Evolutionary conservation across 2,329 filamentous ascomycete species (phyloP).

Genomic region (Hortaea sp.): DNA sequence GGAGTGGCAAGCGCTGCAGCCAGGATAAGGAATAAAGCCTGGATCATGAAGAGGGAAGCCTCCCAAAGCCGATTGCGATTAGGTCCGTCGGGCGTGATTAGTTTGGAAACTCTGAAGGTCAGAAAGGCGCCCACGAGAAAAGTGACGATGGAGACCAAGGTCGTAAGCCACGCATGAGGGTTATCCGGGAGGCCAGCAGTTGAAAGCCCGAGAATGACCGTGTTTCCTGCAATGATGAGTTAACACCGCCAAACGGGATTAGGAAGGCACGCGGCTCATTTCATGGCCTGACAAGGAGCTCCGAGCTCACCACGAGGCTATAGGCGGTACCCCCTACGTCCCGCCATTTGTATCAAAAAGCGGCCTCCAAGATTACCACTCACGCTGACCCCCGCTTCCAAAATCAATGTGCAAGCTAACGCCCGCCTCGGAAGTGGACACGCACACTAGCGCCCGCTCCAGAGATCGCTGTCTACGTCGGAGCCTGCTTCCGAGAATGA

Average conservation of each 20-base stretch:
- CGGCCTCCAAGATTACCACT: too few relatives aligned
- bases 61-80: slow-evolving; percentile 24
- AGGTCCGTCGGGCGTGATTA: slow-evolving; percentile 27
- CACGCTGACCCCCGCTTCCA: too few relatives aligned
- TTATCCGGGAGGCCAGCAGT: slow-evolving; percentile 42
- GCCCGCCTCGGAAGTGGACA: too few relatives aligned
- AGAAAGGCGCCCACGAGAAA: slow-evolving; percentile 46
- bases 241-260: not conserved
- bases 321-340: too few relatives aligned
- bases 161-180: slow-evolving; percentile 45
- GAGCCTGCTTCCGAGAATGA: too few relatives aligned
- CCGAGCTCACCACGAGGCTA: too few relatives aligned
- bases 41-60: slow-evolving; percentile 43
- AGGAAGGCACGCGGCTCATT: not conserved
- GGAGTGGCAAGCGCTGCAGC: slow-evolving; percentile 43
- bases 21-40: slow-evolving; percentile 42
- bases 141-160: slow-evolving; percentile 42
- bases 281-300: not conserved
- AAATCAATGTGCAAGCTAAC: too few relatives aligned
- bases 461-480: too few relatives aligned
- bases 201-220: slow-evolving; percentile 52
- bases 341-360: too few relatives aligned
- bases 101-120: slow-evolving; percentile 30
- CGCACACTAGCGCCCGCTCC: too few relatives aligned
- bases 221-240: slow-evolving; percentile 41